Conservation (phyloP, 164 flowering plant species). For the Vitis rotundifolia region DNA sequence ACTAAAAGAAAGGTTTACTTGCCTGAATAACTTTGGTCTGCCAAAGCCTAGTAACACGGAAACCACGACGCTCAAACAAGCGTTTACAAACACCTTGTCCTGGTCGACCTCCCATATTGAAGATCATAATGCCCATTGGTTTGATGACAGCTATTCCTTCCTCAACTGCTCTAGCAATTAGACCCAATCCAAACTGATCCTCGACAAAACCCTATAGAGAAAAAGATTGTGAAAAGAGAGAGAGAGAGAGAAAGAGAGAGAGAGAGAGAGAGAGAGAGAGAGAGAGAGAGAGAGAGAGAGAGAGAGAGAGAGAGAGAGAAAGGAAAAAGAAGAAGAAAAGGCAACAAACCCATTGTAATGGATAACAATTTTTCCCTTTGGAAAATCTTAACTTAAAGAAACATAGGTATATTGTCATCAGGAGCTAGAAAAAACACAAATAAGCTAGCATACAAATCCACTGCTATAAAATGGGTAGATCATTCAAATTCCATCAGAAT, state of each 20-base stretch:
- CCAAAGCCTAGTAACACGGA: constrained; percentile 82
- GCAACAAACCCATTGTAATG: not conserved
- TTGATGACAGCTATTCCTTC: constrained; percentile 94
- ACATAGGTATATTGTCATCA: too few relatives aligned
- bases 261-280: too few relatives aligned
- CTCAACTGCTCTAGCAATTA: constrained; percentile 96
- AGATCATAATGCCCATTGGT: constrained; percentile 92
- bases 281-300: too few relatives aligned
- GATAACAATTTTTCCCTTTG: not conserved
- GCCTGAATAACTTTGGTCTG: constrained; percentile 97
- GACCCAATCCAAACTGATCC: constrained; percentile 97
- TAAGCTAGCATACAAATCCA: too few relatives aligned
- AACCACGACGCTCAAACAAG: constrained; percentile 94
- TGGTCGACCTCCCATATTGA: constrained; percentile 98
- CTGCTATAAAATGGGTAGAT: too few relatives aligned
- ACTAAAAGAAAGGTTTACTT: constrained; percentile 5
- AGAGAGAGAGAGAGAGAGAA: too few relatives aligned
- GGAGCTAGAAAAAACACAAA: too few relatives aligned
- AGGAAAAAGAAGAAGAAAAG: not conserved
- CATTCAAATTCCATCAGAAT: too few relatives aligned
- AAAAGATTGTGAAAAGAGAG: not conserved
- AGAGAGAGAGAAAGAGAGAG: too few relatives aligned
- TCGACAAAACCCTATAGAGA: constrained; percentile 86
- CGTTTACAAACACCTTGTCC: constrained; percentile 96
- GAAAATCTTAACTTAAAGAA: too few relatives aligned